phyloP scores from a whole-genome alignment of 2,329 filamentous ascomycete species.

The Penicillium freii region DNA sequence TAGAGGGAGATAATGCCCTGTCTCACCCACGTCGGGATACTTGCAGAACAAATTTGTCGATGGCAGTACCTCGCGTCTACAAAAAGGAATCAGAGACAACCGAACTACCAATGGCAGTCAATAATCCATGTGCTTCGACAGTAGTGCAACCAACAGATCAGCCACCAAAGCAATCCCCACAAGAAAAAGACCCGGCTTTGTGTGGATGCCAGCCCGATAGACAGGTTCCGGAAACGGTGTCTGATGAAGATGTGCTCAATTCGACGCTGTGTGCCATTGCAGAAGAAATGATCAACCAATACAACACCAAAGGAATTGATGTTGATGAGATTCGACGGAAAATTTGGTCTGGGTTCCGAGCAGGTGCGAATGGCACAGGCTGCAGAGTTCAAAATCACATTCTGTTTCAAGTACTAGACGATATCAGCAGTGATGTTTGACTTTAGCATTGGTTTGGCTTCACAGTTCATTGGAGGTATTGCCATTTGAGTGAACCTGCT shows the following conservation, averaged over 20 bases:
- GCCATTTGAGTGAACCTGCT: not conserved
- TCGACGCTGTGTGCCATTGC: conserved; percentile 41
- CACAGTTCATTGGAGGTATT: not conserved
- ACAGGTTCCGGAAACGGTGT: conserved; percentile 12
- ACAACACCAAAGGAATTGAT: conserved; percentile 37
- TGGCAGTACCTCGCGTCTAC: not conserved
- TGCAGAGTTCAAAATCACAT: conserved; percentile 44
- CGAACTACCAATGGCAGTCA: not conserved
- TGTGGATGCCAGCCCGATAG: conserved; percentile 28
- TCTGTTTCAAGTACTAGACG: conserved; percentile 42
- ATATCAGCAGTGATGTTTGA: conserved; percentile 35
- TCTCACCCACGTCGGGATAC: not conserved
- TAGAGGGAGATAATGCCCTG: not conserved
- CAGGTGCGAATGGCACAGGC: conserved; percentile 29
- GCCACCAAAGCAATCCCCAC: not conserved
- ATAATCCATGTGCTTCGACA: not conserved
- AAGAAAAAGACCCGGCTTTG: conserved; percentile 10
- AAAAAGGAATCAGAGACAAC: not conserved
- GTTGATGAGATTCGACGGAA: conserved; percentile 36
- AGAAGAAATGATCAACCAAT: conserved; percentile 39
- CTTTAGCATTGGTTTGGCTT: not conserved
- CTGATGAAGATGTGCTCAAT: conserved; percentile 30
- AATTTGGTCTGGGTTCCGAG: conserved; percentile 37
- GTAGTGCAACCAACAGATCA: not conserved
- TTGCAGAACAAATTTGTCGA: not conserved